Conservation (phyloP, 1,284 basidiomycete genomes). For the Earliella scabrosa region DNA sequence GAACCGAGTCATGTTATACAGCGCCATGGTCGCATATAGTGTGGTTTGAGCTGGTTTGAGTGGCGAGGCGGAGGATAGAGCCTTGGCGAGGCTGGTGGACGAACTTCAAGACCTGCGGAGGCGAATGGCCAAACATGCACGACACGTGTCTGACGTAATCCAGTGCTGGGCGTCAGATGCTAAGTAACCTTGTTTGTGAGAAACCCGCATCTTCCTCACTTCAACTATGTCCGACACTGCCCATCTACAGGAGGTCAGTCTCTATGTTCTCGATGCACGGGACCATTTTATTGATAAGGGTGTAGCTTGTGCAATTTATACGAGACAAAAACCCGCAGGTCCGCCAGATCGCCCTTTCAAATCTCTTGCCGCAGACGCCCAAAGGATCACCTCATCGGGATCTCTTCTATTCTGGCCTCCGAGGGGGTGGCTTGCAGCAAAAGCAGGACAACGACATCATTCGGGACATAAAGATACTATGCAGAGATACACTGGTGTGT, state of each 20-base stretch:
- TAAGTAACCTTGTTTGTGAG: constrained; percentile 28
- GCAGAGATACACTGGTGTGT: constrained; percentile 82
- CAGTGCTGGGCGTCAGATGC: constrained; percentile 16
- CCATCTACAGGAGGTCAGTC: constrained; percentile 61
- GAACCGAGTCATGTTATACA: constrained; percentile 73
- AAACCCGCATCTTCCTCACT: constrained; percentile 22
- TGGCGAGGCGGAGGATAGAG: not conserved
- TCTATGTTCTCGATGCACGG: not conserved
- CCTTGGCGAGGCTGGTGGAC: not conserved
- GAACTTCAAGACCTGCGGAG: constrained; percentile 8
- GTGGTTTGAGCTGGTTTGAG: not conserved
- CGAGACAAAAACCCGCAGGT: constrained; percentile 88
- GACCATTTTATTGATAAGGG: not conserved
- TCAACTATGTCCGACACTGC: constrained; percentile 39
- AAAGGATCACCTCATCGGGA: constrained; percentile 71
- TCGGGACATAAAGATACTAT: constrained; percentile 81
- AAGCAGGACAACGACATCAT: constrained; percentile 72
- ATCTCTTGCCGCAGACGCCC: constrained; percentile 82
- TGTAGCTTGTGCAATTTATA: constrained; percentile 78
- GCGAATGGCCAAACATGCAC: constrained; percentile 14
- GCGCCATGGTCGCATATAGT: constrained; percentile 48
- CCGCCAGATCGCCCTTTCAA: constrained; percentile 84
- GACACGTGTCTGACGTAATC: constrained; percentile 28
- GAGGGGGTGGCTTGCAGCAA: constrained; percentile 59
- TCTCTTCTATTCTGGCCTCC: constrained; percentile 72